Evolutionary conservation across 2,329 filamentous ascomycete species (phyloP).

Genomic region (Apiospora hydei): DNA sequence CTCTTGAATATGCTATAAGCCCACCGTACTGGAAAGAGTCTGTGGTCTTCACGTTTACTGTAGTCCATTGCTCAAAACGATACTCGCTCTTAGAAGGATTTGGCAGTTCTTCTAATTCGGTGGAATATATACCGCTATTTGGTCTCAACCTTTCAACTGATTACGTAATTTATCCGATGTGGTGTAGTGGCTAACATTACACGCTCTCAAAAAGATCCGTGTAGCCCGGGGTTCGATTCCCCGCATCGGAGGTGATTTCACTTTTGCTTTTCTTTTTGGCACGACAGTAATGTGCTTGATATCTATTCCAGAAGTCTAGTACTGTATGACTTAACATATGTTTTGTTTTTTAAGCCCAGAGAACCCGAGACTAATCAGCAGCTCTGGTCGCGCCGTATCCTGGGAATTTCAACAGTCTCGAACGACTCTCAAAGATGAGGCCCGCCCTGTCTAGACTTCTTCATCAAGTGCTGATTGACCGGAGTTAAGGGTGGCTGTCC

Average conservation of each 20-base stretch:
- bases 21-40: too few relatives aligned
- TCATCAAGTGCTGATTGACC: constrained; percentile 59
- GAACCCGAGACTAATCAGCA: too few relatives aligned
- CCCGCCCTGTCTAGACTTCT: not conserved
- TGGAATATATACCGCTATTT: not conserved
- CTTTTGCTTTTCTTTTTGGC: too few relatives aligned
- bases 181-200: constrained; percentile 13
- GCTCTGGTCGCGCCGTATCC: too few relatives aligned
- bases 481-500: constrained; percentile 54
- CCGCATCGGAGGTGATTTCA: constrained; percentile 35
- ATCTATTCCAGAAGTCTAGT: too few relatives aligned
- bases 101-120: too few relatives aligned
- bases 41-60: too few relatives aligned
- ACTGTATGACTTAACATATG: too few relatives aligned
- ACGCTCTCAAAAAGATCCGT: constrained; percentile 28
- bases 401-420: too few relatives aligned
- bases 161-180: constrained; percentile 3
- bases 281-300: too few relatives aligned
- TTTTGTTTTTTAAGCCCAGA: too few relatives aligned
- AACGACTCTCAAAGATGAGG: not conserved
- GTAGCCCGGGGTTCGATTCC: constrained; percentile 42
- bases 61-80: not conserved
- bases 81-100: not conserved
- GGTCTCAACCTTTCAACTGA: not conserved
- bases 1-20: too few relatives aligned